Base-by-base conservation (phyloP, 805 yeast species). In the Myxozyma mucilagina region DNA sequence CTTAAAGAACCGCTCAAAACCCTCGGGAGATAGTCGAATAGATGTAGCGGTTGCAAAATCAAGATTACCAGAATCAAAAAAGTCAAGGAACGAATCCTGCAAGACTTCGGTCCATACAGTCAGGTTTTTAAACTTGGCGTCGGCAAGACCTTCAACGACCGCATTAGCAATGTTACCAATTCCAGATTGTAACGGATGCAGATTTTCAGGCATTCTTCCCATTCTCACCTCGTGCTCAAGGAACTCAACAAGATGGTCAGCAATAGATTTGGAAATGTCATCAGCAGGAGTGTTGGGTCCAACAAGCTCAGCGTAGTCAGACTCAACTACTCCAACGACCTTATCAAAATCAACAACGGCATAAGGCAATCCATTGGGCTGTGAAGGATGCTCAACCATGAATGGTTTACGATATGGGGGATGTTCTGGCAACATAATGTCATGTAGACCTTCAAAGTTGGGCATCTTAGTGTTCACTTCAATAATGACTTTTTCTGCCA, bases 151-250 rank as follows among this genome's bases (percentile, higher is more conserved):
- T 73, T 90, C 97, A 69, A 94, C 94, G 66, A 94, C 96, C 47
- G 99, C 98, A 71, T 94, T 94, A 69, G 98, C 99, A 75, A 94
- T 91, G 77, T 94, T 94, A 75, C 99, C 99, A 69, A 94, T 94
- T 75, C 99, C 99, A 50, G 96, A 88, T 80, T 94, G 99, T 73
- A 94, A 80, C 57, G 99, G 99, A 71, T 87, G 94, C 75, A 94
- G 82, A 78, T 90, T 93, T 67, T 83, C 89, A 32, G 99, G 99
- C 75, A 94, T 75, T 78, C 99, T 87, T 66, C 99, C 99, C 52
- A 75, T 77, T 68, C 82, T 83, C 57, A 93, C 98, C 77, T 94
- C 99, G 68, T 90, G 84, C 60, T 82, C 79, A 67, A 94, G 87
- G 78, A 94, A 94, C 69, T 90, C 96, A 62, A 94, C 86, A 73